Percentiles rank a stretch among this genome's conserved stretches.
Evolutionary conservation across 768 basidiomycete species (phyloP).

Genomic region (Russula compacta): DNA sequence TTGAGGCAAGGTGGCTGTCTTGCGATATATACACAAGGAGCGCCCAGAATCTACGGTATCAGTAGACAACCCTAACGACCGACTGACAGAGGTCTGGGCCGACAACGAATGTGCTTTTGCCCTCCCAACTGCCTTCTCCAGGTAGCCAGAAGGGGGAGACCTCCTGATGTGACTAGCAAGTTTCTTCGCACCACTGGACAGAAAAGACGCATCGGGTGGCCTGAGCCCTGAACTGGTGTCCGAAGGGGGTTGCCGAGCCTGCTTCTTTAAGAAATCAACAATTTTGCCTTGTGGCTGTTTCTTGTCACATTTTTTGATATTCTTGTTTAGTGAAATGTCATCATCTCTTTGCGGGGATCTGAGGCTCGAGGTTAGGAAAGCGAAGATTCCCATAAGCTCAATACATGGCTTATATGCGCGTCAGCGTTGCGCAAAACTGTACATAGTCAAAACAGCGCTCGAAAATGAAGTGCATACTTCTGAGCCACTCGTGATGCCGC

Average conservation of each 20-base stretch:
- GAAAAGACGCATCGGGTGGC: not conserved
- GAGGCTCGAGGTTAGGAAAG: not conserved
- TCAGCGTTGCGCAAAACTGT: not conserved
- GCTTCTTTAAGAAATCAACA: conserved; percentile 40
- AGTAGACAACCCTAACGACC: not conserved
- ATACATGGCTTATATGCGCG: not conserved
- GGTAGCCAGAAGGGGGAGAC: not conserved
- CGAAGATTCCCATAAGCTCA: not conserved
- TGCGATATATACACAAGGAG: not conserved
- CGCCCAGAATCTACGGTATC: not conserved
- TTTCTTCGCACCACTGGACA: not conserved
- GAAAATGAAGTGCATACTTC: conserved; percentile 2
- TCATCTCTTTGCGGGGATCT: not conserved
- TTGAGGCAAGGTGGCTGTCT: not conserved
- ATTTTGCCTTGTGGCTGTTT: conserved; percentile 28
- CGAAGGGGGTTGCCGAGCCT: conserved; percentile 24
- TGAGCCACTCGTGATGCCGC: conserved; percentile 42
- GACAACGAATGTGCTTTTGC: not conserved
- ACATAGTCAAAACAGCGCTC: not conserved
- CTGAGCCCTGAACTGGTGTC: conserved; percentile 1
- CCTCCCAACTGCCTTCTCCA: not conserved
- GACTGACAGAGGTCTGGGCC: not conserved
- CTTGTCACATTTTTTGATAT: not conserved
- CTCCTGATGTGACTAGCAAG: not conserved
- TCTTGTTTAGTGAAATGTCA: not conserved